These are phyloP conservation scores for Dictyostelium capitatum DNA, from an alignment of 78 protist species.

Conservation along the genomic window DNA sequence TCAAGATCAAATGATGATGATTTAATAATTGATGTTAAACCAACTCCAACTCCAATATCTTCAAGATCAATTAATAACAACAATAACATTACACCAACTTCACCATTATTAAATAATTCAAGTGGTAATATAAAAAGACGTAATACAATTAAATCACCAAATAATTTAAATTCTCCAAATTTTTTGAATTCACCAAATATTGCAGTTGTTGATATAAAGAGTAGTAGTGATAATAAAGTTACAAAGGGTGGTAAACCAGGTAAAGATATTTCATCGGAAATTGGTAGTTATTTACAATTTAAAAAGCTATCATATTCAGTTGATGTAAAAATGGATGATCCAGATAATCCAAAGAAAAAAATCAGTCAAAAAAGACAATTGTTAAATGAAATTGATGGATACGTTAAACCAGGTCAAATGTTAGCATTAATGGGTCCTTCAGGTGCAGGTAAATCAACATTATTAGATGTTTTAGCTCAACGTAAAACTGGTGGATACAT, in stretches of 20 bases:
- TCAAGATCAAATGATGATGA: neutral
- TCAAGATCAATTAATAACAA: no score
- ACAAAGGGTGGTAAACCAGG: neutral
- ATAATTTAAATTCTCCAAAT: neutral
- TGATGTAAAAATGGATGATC: conserved; percentile 25
- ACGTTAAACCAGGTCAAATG: conserved; percentile 54
- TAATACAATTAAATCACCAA: neutral
- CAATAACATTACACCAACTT: neutral
- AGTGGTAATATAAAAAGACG: neutral
- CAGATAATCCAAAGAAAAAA: conserved; percentile 21
- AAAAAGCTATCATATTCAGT: conserved; percentile 41
- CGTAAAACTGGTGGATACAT: conserved; percentile 78
- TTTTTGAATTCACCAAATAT: neutral
- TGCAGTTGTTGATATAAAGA: neutral
- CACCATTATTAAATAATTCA: neutral
- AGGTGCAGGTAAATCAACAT: conserved; percentile 79
- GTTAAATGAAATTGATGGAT: conserved; percentile 49
- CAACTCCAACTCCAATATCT: neutral
- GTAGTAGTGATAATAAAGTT: neutral
- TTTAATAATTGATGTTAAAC: neutral
- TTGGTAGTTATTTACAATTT: conserved; percentile 55
- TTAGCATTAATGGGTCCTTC: conserved; percentile 81
- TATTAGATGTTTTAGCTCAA: conserved; percentile 63
- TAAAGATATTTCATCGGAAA: neutral
- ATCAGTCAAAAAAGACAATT: conserved; percentile 11